A percentile compares a stretch with the other conserved stretches of the same genome.
Evolutionary conservation across 2,329 filamentous ascomycete species (phyloP).

Genomic region (Alternaria postmessia): DNA sequence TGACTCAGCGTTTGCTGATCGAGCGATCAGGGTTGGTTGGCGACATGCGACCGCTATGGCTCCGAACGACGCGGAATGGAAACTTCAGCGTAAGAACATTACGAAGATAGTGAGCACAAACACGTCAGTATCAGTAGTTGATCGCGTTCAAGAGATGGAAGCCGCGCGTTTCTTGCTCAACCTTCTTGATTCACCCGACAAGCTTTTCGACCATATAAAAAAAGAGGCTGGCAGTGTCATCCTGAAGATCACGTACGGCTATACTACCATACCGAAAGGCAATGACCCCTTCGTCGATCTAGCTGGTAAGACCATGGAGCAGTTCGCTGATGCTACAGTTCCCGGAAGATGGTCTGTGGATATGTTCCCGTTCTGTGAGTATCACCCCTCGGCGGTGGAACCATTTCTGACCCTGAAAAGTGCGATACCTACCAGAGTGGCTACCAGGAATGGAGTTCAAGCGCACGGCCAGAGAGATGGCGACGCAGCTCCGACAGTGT

Average conservation of each 20-base stretch:
- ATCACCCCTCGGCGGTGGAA: not conserved
- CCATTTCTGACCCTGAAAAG: constrained; percentile 3
- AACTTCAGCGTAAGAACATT: constrained; percentile 35
- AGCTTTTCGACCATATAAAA: constrained; percentile 32
- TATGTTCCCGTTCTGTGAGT: constrained; percentile 53
- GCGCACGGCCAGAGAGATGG: constrained; percentile 28
- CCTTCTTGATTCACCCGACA: constrained; percentile 24
- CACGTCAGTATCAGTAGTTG: constrained; percentile 27
- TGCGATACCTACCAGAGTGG: constrained; percentile 56
- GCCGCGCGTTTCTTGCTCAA: constrained; percentile 35
- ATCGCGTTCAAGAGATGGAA: constrained; percentile 32
- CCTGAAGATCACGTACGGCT: constrained; percentile 50
- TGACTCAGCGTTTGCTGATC: not conserved
- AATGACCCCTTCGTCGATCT: constrained; percentile 57
- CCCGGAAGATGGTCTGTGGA: constrained; percentile 59
- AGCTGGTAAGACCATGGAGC: constrained; percentile 49
- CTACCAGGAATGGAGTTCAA: constrained; percentile 52
- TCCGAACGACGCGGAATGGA: constrained; percentile 26
- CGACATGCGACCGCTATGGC: constrained; percentile 26
- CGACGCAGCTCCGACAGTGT: constrained; percentile 35
- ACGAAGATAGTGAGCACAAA: constrained; percentile 31
- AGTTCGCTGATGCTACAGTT: constrained; percentile 52
- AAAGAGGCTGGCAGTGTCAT: constrained; percentile 40
- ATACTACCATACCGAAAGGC: constrained; percentile 52
- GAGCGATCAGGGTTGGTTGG: constrained; percentile 27